These are phyloP conservation scores for Dissophora globulifera DNA, from an alignment of 192 early-diverging fungal species.

Conservation along the genomic window DNA sequence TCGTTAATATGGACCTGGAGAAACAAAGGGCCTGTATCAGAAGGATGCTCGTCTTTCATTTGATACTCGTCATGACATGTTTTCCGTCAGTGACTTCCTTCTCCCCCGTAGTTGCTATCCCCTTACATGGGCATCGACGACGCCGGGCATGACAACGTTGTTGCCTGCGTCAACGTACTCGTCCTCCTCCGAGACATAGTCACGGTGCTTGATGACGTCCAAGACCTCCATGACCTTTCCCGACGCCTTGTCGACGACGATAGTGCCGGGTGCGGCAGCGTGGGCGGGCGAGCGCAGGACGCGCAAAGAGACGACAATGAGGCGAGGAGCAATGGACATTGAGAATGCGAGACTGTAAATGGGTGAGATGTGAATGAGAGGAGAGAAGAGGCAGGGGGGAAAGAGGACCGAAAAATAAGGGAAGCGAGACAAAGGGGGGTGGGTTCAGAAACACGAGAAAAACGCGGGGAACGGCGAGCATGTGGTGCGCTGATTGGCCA, in stretches of 20 bases:
- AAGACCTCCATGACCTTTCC: slow-evolving; percentile 66
- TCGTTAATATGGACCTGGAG: slow-evolving; percentile 82
- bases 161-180: slow-evolving; percentile 65
- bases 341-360: neutral
- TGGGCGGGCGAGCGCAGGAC: slow-evolving; percentile 55
- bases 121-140: slow-evolving; percentile 75
- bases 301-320: slow-evolving; percentile 43
- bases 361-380: slow-evolving; percentile 9
- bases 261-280: slow-evolving; percentile 62
- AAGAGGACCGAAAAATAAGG: neutral
- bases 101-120: too few species aligned
- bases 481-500: too few species aligned
- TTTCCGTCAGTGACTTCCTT: too few species aligned
- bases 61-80: too few species aligned
- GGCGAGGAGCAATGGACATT: slow-evolving; percentile 23
- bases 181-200: slow-evolving; percentile 48
- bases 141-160: slow-evolving; percentile 74
- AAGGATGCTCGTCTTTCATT: too few species aligned
- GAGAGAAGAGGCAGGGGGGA: neutral
- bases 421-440: too few species aligned
- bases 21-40: neutral
- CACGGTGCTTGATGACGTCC: slow-evolving; percentile 22
- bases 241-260: slow-evolving; percentile 61
- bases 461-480: too few species aligned
- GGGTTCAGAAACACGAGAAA: too few species aligned